Evolutionary conservation across 2,329 filamentous ascomycete genomes (phyloP), one percentile per base, ranked within the genome.

Genomic region (Microsporum canis): DNA sequence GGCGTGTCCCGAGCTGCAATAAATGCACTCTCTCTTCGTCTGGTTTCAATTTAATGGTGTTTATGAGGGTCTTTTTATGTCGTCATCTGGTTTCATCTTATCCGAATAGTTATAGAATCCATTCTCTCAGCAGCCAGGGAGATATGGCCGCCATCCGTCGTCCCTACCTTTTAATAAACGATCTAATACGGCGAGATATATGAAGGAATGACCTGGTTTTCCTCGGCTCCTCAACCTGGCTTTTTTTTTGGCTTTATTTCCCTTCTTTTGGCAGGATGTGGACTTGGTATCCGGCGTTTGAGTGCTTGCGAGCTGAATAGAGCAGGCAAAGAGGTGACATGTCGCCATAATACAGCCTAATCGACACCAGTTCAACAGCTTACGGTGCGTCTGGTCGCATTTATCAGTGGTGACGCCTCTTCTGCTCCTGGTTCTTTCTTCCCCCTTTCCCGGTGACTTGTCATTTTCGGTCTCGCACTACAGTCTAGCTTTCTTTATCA

Each of bases 1-100:
- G 36, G 23, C 29, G 4, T 38, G 5, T 31, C 5, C 33, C n/a
- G 57, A 59, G 71, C 63, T 62, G 60, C 38, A 41, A 41, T 58
- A 43, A 55, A 31, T 29, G 29, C 51, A 17, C 8, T 7, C 34
- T 58, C 14, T 36, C 27, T 29, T 41, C 38, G 29, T 31, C 14
- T 23, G 29, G 23, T 31, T 39, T 41, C 14, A 17, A 41, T 43
- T 41, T 58, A 43, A 58, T 41, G 56, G 36, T 45, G 56, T 45
- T 58, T 27, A 43, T 29, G 39, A 36, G 39, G 39, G 23, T 33
- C 14, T 38, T 33, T 34, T 31, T 56, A 34, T 38, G 51, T 56
- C 14, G 14, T 56, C 34, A 47, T n/a, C 31, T 55, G 51, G 36
- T 55, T 29, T 38, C 51, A 55, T 55, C 7, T 55, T 55, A 34